phyloP scores from a whole-genome alignment of 805 yeast genomes.

The Metschnikowia arizonensis region DNA sequence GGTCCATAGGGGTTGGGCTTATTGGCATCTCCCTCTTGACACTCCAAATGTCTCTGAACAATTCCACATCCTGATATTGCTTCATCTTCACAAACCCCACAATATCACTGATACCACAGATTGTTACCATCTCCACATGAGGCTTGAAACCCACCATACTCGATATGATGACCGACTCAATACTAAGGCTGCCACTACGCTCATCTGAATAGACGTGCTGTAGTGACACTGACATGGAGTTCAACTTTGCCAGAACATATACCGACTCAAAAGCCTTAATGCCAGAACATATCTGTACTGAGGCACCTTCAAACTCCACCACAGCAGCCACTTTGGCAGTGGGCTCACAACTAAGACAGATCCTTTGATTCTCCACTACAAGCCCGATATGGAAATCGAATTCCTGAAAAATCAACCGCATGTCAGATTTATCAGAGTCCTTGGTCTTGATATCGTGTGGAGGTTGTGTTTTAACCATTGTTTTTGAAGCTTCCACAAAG shows the following conservation, averaged over 20 bases:
- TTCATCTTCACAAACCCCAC: conserved; percentile 67
- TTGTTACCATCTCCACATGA: conserved; percentile 40
- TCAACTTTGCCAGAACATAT: conserved; percentile 35
- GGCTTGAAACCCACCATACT: conserved; percentile 46
- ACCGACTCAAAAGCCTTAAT: conserved; percentile 9
- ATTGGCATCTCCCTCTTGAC: conserved; percentile 28
- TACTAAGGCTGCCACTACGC: conserved; percentile 64
- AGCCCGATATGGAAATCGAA: conserved; percentile 62
- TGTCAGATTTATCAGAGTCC: conserved; percentile 25
- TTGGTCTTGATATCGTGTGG: background rate
- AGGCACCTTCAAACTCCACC: conserved; percentile 68
- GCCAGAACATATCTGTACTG: conserved; percentile 52
- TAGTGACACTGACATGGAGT: conserved; percentile 62
- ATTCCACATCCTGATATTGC: conserved; percentile 80
- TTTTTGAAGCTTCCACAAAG: conserved; percentile 47
- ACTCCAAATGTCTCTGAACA: conserved; percentile 81
- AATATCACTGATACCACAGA: conserved; percentile 52
- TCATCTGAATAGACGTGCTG: conserved; percentile 92
- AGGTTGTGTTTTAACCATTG: conserved; percentile 37
- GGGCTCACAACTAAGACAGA: conserved; percentile 87
- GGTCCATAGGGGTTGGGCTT: no score
- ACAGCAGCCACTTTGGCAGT: conserved; percentile 88
- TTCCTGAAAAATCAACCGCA: conserved; percentile 41
- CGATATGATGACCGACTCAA: conserved; percentile 45
- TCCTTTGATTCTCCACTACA: conserved; percentile 64